Percentiles rank a stretch among this genome's conserved stretches.
Conservation (phyloP, 2,329 filamentous ascomycete genomes). For the Xylaria sp. region DNA sequence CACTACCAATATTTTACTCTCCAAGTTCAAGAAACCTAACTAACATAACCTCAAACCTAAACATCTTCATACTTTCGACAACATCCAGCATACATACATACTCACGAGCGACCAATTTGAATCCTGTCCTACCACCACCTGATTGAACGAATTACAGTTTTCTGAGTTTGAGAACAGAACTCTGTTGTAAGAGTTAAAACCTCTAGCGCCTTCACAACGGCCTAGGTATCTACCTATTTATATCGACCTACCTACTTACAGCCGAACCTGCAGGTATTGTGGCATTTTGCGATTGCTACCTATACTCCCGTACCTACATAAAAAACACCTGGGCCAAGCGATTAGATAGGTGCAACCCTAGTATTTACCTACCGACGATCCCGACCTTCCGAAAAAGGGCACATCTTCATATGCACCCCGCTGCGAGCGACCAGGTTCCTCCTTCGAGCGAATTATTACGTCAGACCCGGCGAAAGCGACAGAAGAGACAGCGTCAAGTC, state of each 20-base stretch:
- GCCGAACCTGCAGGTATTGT: too few relatives aligned
- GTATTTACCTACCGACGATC: not conserved
- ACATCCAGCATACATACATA: too few relatives aligned
- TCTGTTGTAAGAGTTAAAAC: too few relatives aligned
- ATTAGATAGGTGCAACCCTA: not conserved
- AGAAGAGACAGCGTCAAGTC: not conserved
- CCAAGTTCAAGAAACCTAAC: too few relatives aligned
- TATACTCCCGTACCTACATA: not conserved
- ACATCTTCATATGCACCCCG: constrained; percentile 10
- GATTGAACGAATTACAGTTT: too few relatives aligned
- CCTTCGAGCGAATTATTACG: constrained; percentile 10
- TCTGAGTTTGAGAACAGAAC: too few relatives aligned
- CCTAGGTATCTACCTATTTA: not conserved
- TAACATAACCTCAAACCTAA: too few relatives aligned
- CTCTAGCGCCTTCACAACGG: not conserved
- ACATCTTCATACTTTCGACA: too few relatives aligned
- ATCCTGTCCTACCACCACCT: too few relatives aligned
- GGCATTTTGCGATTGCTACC: too few relatives aligned
- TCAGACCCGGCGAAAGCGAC: constrained; percentile 20
- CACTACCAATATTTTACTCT: too few relatives aligned
- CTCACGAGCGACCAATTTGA: too few relatives aligned
- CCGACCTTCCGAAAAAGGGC: not conserved
- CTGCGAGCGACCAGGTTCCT: not conserved
- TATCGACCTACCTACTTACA: not conserved
- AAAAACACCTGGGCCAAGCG: not conserved